Evolutionary conservation across 1,284 basidiomycete genomes (phyloP).

Genomic region (Puccinia novopanici): DNA sequence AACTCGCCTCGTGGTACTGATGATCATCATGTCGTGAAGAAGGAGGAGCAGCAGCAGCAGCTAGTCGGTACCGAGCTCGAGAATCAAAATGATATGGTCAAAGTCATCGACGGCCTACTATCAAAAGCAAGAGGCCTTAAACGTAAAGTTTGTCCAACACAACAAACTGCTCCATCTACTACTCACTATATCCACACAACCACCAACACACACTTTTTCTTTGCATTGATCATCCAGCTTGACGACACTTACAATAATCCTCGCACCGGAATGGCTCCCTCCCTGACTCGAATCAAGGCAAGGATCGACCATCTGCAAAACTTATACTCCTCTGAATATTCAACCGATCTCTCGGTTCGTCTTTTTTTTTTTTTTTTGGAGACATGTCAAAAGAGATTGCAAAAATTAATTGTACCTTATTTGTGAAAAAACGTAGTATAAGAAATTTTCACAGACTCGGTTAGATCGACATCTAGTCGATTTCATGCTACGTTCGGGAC

Average conservation of each 20-base stretch:
- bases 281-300: slow-evolving; percentile 65
- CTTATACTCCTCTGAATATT: slow-evolving; percentile 39
- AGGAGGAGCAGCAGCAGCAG: background rate
- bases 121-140: slow-evolving; percentile 37
- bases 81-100: slow-evolving; percentile 62
- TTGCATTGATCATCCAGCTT: slow-evolving; percentile 63
- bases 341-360: slow-evolving; percentile 21
- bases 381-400: background rate
- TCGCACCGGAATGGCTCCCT: slow-evolving; percentile 69
- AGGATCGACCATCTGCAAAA: slow-evolving; percentile 44
- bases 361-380: background rate
- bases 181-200: background rate
- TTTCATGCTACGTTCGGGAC: slow-evolving; percentile 55
- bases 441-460: slow-evolving; percentile 52
- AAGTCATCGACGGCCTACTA: slow-evolving; percentile 35
- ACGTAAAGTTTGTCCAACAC: slow-evolving; percentile 21
- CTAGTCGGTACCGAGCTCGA: slow-evolving; percentile 52
- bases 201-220: no score
- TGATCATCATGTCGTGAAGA: slow-evolving; percentile 54
- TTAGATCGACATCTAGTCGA: slow-evolving; percentile 58
- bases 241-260: slow-evolving; percentile 69
- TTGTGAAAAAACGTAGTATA: slow-evolving; percentile 11
- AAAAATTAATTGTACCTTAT: background rate
- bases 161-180: background rate
- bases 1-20: slow-evolving; percentile 57